These are phyloP conservation scores for Xylaria longipes DNA, from an alignment of 495 filamentous ascomycete species.

Conservation along the genomic window DNA sequence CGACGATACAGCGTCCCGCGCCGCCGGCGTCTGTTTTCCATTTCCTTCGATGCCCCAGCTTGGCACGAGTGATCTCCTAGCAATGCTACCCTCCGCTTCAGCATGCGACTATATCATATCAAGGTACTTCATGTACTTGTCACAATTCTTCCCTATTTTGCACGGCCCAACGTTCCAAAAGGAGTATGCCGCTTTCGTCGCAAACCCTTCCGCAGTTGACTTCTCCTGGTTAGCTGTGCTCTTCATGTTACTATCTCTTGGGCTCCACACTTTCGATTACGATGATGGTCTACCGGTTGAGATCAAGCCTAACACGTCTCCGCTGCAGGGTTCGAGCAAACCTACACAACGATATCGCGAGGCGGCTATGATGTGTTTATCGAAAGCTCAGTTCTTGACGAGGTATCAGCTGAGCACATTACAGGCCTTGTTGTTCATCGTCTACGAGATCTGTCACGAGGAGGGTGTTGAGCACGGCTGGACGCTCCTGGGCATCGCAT, in stretches of 20 bases:
- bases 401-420: slow-evolving; percentile 55
- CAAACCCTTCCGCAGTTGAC: slow-evolving; percentile 49
- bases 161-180: slow-evolving; percentile 57
- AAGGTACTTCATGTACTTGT: slow-evolving; percentile 14
- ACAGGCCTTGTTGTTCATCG: slow-evolving; percentile 53
- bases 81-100: slow-evolving; percentile 7
- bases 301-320: slow-evolving; percentile 49
- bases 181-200: slow-evolving; percentile 54
- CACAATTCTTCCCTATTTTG: slow-evolving; percentile 43
- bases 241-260: slow-evolving; percentile 53
- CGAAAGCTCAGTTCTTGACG: slow-evolving; percentile 52
- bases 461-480: slow-evolving; percentile 49
- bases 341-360: slow-evolving; percentile 53
- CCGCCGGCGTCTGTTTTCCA: neutral
- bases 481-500: slow-evolving; percentile 50
- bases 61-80: slow-evolving; percentile 6
- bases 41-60: slow-evolving; percentile 18
- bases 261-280: slow-evolving; percentile 53
- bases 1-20: slow-evolving; percentile 9
- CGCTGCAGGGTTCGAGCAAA: slow-evolving; percentile 50
- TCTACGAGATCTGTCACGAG: slow-evolving; percentile 51
- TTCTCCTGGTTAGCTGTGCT: slow-evolving; percentile 53
- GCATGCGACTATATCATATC: slow-evolving; percentile 7
- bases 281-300: slow-evolving; percentile 51
- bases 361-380: slow-evolving; percentile 52